These are phyloP conservation scores for Scutellaria baicalensis DNA, from an alignment of 257 asterid genomes.

Conservation along the genomic window DNA sequence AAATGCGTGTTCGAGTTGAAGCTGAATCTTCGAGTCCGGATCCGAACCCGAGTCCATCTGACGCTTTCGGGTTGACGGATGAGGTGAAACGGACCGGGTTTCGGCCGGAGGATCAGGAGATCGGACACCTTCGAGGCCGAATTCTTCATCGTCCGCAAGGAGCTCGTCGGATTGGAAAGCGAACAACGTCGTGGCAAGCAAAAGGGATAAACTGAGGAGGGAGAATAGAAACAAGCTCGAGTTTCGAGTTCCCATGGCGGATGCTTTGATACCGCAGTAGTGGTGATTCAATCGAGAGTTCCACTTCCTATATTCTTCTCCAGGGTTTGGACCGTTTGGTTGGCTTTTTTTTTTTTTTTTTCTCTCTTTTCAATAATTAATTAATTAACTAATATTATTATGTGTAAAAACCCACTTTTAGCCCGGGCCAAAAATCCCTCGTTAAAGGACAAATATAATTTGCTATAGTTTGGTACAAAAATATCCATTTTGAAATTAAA, in stretches of 20 bases:
- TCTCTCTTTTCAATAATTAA: too few relatives aligned
- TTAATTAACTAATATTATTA: too few relatives aligned
- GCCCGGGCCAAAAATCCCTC: too few relatives aligned
- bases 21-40: constrained; percentile 74
- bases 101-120: constrained; percentile 24
- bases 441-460: too few relatives aligned
- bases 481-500: too few relatives aligned
- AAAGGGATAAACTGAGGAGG: constrained; percentile 19
- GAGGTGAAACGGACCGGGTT: constrained; percentile 23
- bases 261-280: background rate
- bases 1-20: constrained; percentile 81
- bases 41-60: constrained; percentile 47
- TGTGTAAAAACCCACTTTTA: too few relatives aligned
- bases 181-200: constrained; percentile 22
- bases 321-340: background rate
- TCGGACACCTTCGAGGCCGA: constrained; percentile 72
- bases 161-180: constrained; percentile 93
- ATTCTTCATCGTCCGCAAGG: constrained; percentile 75
- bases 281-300: constrained; percentile 10
- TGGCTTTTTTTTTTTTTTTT: too few relatives aligned
- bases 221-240: background rate
- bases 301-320: background rate
- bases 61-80: constrained; percentile 37
- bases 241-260: constrained; percentile 22
- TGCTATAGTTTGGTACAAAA: too few relatives aligned